These are phyloP conservation scores for Ogataea haglerorum DNA, from an alignment of 805 yeast species.

Conservation along the genomic window DNA sequence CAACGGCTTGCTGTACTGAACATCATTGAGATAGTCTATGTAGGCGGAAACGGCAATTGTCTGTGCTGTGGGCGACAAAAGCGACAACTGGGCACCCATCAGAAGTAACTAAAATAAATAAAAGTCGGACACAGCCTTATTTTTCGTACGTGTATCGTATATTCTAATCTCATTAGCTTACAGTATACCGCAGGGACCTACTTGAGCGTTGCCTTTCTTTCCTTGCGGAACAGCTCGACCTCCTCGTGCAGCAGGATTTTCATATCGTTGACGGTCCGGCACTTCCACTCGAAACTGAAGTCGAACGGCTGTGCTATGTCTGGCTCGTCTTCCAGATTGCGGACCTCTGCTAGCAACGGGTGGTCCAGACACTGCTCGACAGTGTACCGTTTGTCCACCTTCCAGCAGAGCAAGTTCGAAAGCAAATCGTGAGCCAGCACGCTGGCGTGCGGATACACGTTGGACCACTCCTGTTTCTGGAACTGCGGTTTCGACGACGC, in stretches of 20 bases:
- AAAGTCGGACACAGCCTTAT: conserved; percentile 5
- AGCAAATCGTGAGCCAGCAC: conserved; percentile 50
- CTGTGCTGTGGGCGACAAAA: conserved; percentile 85
- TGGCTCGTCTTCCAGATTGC: conserved; percentile 57
- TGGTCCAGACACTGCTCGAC: conserved; percentile 59
- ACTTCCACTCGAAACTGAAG: conserved; percentile 59
- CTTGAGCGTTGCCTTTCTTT: conserved; percentile 18
- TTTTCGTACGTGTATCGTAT: neutral
- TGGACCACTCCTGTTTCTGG: conserved; percentile 44
- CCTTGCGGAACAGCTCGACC: conserved; percentile 46
- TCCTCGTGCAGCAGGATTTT: conserved; percentile 49
- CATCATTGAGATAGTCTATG: conserved; percentile 70
- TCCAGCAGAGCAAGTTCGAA: conserved; percentile 60
- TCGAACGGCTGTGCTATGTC: conserved; percentile 50
- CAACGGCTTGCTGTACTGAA: conserved; percentile 71
- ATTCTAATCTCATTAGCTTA: conserved; percentile 1
- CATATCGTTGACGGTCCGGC: conserved; percentile 40
- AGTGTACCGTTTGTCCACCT: conserved; percentile 47
- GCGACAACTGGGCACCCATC: conserved; percentile 90
- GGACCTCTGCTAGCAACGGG: conserved; percentile 49
- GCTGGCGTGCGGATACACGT: conserved; percentile 62
- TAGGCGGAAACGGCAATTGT: conserved; percentile 90
- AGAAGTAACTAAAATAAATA: neutral
- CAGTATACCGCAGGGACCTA: conserved; percentile 1
- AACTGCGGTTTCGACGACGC: conserved; percentile 42